Evolutionary conservation across 129 eudicot species (phyloP).

Genomic region (Oenanthe sinensis): DNA sequence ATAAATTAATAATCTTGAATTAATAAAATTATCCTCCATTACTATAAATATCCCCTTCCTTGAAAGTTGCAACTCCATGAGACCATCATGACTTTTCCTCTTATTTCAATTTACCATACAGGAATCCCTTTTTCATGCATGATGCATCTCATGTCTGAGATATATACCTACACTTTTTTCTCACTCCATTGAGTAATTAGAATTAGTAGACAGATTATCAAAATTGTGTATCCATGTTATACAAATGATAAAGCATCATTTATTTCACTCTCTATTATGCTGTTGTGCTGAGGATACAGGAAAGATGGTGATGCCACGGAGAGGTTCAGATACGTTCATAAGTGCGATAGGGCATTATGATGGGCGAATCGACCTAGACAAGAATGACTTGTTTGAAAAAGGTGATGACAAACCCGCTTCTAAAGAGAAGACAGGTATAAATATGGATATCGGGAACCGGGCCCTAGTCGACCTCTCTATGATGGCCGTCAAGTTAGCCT

Average conservation of each 20-base stretch:
- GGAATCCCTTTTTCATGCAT: too few relatives aligned
- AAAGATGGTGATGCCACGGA: constrained; percentile 56
- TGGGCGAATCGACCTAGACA: constrained; percentile 50
- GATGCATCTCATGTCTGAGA: too few relatives aligned
- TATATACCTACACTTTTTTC: too few relatives aligned
- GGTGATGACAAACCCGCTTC: constrained; percentile 4
- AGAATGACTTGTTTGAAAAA: constrained; percentile 18
- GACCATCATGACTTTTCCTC: too few relatives aligned
- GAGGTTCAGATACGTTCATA: constrained; percentile 67
- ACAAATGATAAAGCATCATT: neutral
- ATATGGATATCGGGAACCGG: constrained; percentile 28
- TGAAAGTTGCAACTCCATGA: too few relatives aligned
- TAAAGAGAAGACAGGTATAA: constrained; percentile 5
- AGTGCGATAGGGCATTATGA: constrained; percentile 87
- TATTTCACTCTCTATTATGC: neutral
- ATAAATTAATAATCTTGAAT: too few relatives aligned
- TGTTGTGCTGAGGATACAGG: constrained; percentile 33
- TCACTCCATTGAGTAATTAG: neutral
- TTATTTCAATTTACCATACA: too few relatives aligned
- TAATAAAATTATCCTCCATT: too few relatives aligned
- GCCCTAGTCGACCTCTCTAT: constrained; percentile 72
- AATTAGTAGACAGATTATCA: neutral
- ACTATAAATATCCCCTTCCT: too few relatives aligned
- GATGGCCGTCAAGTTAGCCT: constrained; percentile 84
- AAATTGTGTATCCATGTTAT: neutral